Evolutionary conservation across 2,329 filamentous ascomycete species (phyloP).

Genomic region (Colletotrichum tamarilloi): DNA sequence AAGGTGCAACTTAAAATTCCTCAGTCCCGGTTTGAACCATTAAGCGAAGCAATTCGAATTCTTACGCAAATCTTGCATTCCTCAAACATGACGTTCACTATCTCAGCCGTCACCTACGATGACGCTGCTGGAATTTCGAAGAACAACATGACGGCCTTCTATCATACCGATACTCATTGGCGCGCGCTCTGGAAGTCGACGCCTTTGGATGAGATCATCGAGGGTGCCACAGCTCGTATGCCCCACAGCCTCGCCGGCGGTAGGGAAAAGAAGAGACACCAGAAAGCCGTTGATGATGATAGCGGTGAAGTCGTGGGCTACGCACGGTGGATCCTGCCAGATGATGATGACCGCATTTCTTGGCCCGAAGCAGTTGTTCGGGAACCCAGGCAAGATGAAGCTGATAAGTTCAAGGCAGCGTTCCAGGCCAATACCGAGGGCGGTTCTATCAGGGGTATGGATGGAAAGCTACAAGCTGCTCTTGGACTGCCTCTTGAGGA

Average conservation of each 20-base stretch:
- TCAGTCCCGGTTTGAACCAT: neutral
- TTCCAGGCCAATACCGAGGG: neutral
- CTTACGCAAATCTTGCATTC: neutral
- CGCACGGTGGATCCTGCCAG: slow-evolving; percentile 11
- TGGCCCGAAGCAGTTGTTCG: slow-evolving; percentile 4
- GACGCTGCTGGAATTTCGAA: neutral
- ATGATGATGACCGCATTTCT: neutral
- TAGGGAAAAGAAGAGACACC: neutral
- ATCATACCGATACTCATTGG: slow-evolving; percentile 8
- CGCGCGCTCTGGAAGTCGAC: slow-evolving; percentile 10
- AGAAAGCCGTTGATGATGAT: neutral
- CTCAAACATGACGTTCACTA: neutral
- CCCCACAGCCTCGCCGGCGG: neutral
- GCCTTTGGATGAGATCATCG: slow-evolving; percentile 5
- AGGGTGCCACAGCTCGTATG: slow-evolving; percentile 11
- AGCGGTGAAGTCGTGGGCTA: slow-evolving; percentile 6
- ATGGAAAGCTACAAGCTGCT: neutral
- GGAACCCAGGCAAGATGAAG: neutral
- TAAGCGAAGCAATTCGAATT: neutral
- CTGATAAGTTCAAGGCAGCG: neutral
- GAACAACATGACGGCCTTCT: slow-evolving; percentile 14
- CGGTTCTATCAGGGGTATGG: neutral
- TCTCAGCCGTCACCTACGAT: slow-evolving; percentile 2
- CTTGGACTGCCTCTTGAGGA: neutral
- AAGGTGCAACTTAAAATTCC: too few species aligned